phyloP scores from a whole-genome alignment of 805 yeast species.

The Spathaspora passalidarum region DNA sequence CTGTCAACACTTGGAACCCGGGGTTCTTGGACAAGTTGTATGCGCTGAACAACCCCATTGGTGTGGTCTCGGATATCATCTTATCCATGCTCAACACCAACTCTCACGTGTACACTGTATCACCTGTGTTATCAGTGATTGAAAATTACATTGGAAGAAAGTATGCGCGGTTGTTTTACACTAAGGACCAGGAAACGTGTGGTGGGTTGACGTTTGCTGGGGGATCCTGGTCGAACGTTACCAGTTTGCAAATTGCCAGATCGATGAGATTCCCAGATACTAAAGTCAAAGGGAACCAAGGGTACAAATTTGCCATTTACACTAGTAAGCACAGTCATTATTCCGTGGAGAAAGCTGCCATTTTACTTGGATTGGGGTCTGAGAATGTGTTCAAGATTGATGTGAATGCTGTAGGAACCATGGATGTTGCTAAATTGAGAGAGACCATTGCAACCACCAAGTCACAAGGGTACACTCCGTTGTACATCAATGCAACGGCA shows the following conservation, averaged over 20 bases:
- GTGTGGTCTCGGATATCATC: constrained; percentile 68
- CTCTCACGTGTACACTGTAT: constrained; percentile 81
- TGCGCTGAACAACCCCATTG: constrained; percentile 84
- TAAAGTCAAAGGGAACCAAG: constrained; percentile 53
- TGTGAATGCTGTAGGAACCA: constrained; percentile 52
- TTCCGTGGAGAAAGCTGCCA: constrained; percentile 79
- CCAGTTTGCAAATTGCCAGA: constrained; percentile 74
- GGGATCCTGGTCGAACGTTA: constrained; percentile 83
- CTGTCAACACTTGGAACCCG: constrained; percentile 84
- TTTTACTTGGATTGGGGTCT: constrained; percentile 69
- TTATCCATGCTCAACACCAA: constrained; percentile 74
- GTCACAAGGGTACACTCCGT: constrained; percentile 61
- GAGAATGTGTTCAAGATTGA: constrained; percentile 59
- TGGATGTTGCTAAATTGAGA: constrained; percentile 51
- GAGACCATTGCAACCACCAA: constrained; percentile 41
- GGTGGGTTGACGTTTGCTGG: constrained; percentile 88
- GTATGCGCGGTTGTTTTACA: constrained; percentile 65
- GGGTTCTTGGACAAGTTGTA: constrained; percentile 83
- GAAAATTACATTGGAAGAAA: constrained; percentile 66
- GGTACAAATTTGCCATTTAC: constrained; percentile 61
- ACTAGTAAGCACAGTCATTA: constrained; percentile 75
- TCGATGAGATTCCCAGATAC: constrained; percentile 66
- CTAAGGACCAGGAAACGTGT: constrained; percentile 40
- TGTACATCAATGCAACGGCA: constrained; percentile 79
- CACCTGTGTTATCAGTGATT: constrained; percentile 74